Evolutionary conservation across 2,329 filamentous ascomycete genomes (phyloP).

Genomic region (Paramyrothecium sp.): DNA sequence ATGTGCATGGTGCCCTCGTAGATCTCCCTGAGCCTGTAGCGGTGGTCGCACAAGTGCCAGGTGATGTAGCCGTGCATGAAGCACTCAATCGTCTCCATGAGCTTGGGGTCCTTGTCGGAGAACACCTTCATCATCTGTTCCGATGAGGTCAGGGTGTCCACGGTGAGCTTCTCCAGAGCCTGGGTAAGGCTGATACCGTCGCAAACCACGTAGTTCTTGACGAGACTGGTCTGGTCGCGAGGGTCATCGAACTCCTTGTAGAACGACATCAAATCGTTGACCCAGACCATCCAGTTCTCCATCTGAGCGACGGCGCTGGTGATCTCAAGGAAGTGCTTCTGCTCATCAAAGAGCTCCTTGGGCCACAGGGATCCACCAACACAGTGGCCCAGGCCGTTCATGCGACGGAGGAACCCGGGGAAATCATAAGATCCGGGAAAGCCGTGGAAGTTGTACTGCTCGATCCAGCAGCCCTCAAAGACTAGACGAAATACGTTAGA

Average conservation of each 20-base stretch:
- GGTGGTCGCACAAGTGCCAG: conserved; percentile 15
- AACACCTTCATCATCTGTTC: conserved; percentile 16
- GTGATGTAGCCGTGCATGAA: conserved; percentile 17
- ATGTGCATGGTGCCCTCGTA: conserved; percentile 5
- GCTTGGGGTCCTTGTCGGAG: conserved; percentile 10
- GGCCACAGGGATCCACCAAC: conserved; percentile 12
- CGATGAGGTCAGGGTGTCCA: conserved; percentile 10
- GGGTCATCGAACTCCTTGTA: conserved; percentile 18
- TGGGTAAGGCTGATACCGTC: conserved; percentile 9
- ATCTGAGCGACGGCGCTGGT: conserved; percentile 14
- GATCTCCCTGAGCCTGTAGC: conserved; percentile 14
- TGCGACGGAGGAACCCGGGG: conserved; percentile 15
- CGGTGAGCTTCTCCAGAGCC: conserved; percentile 14
- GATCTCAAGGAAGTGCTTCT: conserved; percentile 12
- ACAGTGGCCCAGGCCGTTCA: conserved; percentile 16
- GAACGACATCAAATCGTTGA: conserved; percentile 18
- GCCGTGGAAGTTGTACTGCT: conserved; percentile 17
- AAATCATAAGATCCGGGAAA: conserved; percentile 13
- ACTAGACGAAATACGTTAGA: not conserved
- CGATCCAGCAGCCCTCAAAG: conserved; percentile 18
- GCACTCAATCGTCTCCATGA: conserved; percentile 15
- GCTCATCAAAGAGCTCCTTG: conserved; percentile 11
- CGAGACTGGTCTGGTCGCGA: conserved; percentile 15
- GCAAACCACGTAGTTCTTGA: conserved; percentile 13
- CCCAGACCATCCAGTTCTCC: conserved; percentile 16